Evolutionary conservation across 1,139 yeast species (phyloP), one percentile per base, ranked within the genome.

Genomic region (Nakaseomyces glabratus): DNA sequence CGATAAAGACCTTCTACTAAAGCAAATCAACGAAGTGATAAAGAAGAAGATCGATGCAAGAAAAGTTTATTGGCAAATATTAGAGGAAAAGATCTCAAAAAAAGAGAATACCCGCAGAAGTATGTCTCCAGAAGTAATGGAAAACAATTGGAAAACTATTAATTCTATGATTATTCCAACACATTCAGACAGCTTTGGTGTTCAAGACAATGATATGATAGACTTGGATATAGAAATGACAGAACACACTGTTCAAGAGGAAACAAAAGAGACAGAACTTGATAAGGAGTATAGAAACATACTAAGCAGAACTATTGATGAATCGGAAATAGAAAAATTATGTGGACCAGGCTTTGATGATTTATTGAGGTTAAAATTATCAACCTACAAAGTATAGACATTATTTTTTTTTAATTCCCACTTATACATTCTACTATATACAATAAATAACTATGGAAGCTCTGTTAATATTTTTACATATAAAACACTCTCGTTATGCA

Each of bases 181-280:
- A 22, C 65, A 63, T 13, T 61, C 67, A 12, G 56, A 63, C 5
- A 77, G 71, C 25, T 69, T 79, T 45, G 93, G 93, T 0, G 47
- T 81, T 4, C 66, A 69, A 36, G 66, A 63, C 11, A 71, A 69
- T 12, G 88, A 80, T 41, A 45, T 78, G 26, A 66, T 69, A 23
- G 86, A 78, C 40, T 60, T 76, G 42, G 75, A 74, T 44, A 46
- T 62, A 38, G 68, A 62, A 11, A 26, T 26, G 20, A 56, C 57
- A 19, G 50, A 51, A 4, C 64, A 60, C 28, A 46, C 52, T 23
- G 55, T 43, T 15, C 50, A 45, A 18, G 25, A 45, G 14, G 33
- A 34, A 12, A 14, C 19, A 11, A 20, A 13, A 7, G 36, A 28
- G 7, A 44, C 41, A 19, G 47, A 47, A 11, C 34, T 54, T 24